A percentile compares a stretch with the other conserved stretches of the same genome.
phyloP scores from a whole-genome alignment of 148 eudicot species.

The Rhododendron ferrugineum region DNA sequence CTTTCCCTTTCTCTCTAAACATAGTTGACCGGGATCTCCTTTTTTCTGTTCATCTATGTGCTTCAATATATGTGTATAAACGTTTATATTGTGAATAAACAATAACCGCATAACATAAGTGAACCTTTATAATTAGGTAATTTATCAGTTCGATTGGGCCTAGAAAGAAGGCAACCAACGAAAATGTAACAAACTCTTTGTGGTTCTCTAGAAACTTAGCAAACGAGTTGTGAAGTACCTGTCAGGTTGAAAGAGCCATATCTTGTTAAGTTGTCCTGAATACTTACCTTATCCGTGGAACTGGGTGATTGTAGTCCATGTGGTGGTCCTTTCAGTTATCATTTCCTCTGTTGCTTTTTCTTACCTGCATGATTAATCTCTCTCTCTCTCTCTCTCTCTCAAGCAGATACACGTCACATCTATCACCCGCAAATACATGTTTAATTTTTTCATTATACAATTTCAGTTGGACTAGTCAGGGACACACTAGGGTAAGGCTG shows the following conservation, averaged over 20 bases:
- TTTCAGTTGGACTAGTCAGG: not conserved
- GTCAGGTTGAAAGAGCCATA: not conserved
- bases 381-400: slow-evolving; percentile 2
- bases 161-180: not conserved
- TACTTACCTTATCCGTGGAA: not conserved
- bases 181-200: not conserved
- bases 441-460: not conserved
- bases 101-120: not conserved
- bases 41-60: not conserved
- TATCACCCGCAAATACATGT: not conserved
- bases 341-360: not conserved
- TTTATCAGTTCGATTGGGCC: not conserved
- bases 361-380: not conserved
- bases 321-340: not conserved
- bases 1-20: not conserved
- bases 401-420: not conserved
- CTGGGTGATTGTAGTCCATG: not conserved
- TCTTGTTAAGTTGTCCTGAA: not conserved
- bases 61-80: not conserved
- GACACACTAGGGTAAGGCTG: not conserved
- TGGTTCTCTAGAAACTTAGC: not conserved
- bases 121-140: not conserved
- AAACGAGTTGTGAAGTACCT: not conserved
- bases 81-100: not conserved
- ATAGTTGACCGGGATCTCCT: not conserved